These are phyloP conservation scores for Leccinum ponderosum DNA, from an alignment of 1,284 basidiomycete genomes.

Conservation along the genomic window DNA sequence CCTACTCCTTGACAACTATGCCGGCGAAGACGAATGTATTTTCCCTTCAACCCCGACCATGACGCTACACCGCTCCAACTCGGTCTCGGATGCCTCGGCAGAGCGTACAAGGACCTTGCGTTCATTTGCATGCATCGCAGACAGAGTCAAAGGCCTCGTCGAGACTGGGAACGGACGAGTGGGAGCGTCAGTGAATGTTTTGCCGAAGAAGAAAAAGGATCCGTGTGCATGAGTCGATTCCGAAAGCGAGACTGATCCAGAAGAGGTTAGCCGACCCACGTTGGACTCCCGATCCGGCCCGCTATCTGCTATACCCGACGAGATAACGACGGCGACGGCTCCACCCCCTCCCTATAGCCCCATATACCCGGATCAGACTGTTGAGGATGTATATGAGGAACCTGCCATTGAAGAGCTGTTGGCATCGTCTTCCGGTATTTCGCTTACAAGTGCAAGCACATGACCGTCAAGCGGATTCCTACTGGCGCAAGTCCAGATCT, in stretches of 20 bases:
- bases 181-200: constrained; percentile 29
- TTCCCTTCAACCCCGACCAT: constrained; percentile 16
- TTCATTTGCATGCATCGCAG: constrained; percentile 27
- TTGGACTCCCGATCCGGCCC: background rate
- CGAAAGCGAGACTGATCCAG: constrained; percentile 20
- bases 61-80: constrained; percentile 27
- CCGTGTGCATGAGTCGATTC: constrained; percentile 7
- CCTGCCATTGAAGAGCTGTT: constrained; percentile 32
- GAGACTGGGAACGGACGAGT: constrained; percentile 31
- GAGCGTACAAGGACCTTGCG: constrained; percentile 35
- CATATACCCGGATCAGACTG: background rate
- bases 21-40: background rate
- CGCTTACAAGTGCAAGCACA: constrained; percentile 31
- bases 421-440: constrained; percentile 16
- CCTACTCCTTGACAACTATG: constrained; percentile 1
- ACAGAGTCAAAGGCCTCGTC: constrained; percentile 34
- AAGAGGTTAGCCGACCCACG: background rate
- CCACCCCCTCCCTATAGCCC: constrained; percentile 22
- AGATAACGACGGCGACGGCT: constrained; percentile 1
- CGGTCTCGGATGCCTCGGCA: constrained; percentile 25
- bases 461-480: constrained; percentile 34
- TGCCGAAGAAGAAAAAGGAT: constrained; percentile 15
- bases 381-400: constrained; percentile 21
- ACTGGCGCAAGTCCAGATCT: background rate
- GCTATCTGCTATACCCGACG: background rate